phyloP scores from a whole-genome alignment of 164 flowering plant species.

The Kingdonia uniflora region DNA sequence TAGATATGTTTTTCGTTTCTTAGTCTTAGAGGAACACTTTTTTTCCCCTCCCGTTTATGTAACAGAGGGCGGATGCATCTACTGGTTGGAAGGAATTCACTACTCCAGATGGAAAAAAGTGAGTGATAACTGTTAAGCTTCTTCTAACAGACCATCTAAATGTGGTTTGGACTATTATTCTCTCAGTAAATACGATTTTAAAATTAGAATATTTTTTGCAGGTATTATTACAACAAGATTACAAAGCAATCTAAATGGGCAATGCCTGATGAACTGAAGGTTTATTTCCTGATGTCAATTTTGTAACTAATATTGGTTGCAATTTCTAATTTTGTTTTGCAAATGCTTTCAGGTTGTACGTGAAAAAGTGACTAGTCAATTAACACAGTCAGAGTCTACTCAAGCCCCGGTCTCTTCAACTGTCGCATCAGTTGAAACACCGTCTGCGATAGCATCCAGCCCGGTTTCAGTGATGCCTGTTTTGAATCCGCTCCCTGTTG shows the following conservation, averaged over 20 bases:
- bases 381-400: slow-evolving; percentile 25
- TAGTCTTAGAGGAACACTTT: no score
- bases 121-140: slow-evolving; percentile 8
- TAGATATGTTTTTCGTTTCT: no score
- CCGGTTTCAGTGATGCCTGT: slow-evolving; percentile 52
- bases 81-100: slow-evolving; percentile 96
- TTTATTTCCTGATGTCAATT: slow-evolving; percentile 9
- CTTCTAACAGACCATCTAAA: background rate
- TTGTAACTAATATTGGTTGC: background rate
- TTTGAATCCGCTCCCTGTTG: slow-evolving; percentile 22
- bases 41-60: slow-evolving; percentile 7
- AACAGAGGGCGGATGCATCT: slow-evolving; percentile 97
- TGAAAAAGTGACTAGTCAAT: slow-evolving; percentile 38
- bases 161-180: background rate
- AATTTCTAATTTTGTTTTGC: background rate
- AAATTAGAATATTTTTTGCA: slow-evolving; percentile 15
- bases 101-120: slow-evolving; percentile 84
- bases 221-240: slow-evolving; percentile 85
- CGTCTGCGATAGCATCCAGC: slow-evolving; percentile 35
- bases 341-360: slow-evolving; percentile 64
- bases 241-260: slow-evolving; percentile 88
- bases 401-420: slow-evolving; percentile 17
- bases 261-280: slow-evolving; percentile 92
- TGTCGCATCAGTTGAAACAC: slow-evolving; percentile 15
- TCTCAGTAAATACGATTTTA: background rate